Conservation (phyloP, 257 asterid species). For the Solanum chilense region DNA sequence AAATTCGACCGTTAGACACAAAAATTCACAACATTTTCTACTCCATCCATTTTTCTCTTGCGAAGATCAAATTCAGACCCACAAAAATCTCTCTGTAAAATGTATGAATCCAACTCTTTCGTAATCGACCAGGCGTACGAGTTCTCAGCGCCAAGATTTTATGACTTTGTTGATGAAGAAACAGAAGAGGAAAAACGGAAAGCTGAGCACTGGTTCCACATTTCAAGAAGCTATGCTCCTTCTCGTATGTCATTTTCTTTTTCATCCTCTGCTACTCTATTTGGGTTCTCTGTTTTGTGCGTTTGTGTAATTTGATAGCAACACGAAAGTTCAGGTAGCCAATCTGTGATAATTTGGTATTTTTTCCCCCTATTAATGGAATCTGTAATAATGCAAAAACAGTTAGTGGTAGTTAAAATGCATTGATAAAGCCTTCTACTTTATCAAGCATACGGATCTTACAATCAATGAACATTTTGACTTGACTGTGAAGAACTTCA, state of each 20-base stretch:
- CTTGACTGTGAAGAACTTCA: not conserved
- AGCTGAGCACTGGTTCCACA: slow-evolving; percentile 87
- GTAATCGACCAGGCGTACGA: slow-evolving; percentile 62
- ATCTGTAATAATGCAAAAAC: not conserved
- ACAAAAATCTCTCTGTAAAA: not conserved
- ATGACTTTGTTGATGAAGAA: slow-evolving; percentile 62
- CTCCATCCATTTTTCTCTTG: not conserved
- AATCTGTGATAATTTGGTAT: not conserved
- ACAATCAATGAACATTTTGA: not conserved
- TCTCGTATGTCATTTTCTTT: slow-evolving; percentile 57
- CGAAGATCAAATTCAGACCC: not conserved
- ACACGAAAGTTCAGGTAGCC: not conserved
- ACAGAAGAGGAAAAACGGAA: slow-evolving; percentile 38
- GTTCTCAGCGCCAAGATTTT: slow-evolving; percentile 72
- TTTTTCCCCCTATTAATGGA: not conserved
- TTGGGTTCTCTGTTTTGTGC: not conserved
- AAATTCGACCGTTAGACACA: slow-evolving; percentile 41
- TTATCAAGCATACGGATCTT: not conserved
- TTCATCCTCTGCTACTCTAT: not conserved
- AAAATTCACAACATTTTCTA: not conserved
- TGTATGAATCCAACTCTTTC: slow-evolving; percentile 32
- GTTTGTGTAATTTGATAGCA: not conserved
- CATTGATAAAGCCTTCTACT: not conserved
- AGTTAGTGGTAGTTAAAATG: not conserved
- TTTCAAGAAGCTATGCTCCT: slow-evolving; percentile 53